phyloP scores from a whole-genome alignment of 306 rosid genomes.

The Cucurbita ficifolia region DNA sequence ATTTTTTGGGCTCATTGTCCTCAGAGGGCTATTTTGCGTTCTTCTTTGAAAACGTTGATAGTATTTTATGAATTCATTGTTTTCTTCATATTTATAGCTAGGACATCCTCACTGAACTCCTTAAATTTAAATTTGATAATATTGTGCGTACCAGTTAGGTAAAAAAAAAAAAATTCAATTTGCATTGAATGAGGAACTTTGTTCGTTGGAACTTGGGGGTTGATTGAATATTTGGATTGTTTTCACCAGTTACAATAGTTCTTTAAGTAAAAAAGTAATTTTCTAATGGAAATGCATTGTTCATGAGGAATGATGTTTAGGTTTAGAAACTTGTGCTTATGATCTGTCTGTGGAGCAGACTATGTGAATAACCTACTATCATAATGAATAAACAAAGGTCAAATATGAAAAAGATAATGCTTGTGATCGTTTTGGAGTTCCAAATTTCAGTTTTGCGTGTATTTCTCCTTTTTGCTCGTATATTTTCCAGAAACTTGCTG shows the following conservation, averaged over 20 bases:
- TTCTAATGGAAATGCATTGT: neutral
- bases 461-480: neutral
- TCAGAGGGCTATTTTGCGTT: neutral
- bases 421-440: neutral
- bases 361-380: neutral
- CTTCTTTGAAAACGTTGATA: neutral
- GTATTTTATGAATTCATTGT: neutral
- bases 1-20: neutral
- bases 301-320: neutral
- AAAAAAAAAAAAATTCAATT: neutral
- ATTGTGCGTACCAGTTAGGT: neutral
- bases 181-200: neutral
- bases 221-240: neutral
- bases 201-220: neutral
- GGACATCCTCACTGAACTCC: neutral
- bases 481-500: neutral
- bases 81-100: neutral
- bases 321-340: neutral
- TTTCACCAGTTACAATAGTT: neutral
- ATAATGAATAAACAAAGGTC: neutral
- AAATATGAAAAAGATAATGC: neutral
- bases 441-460: neutral
- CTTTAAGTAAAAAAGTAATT: neutral
- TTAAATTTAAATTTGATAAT: neutral
- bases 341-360: neutral